Percentiles rank a stretch among this genome's conserved stretches.
Conservation (phyloP, 2,329 filamentous ascomycete genomes). For the Exophiala oligosperma region DNA sequence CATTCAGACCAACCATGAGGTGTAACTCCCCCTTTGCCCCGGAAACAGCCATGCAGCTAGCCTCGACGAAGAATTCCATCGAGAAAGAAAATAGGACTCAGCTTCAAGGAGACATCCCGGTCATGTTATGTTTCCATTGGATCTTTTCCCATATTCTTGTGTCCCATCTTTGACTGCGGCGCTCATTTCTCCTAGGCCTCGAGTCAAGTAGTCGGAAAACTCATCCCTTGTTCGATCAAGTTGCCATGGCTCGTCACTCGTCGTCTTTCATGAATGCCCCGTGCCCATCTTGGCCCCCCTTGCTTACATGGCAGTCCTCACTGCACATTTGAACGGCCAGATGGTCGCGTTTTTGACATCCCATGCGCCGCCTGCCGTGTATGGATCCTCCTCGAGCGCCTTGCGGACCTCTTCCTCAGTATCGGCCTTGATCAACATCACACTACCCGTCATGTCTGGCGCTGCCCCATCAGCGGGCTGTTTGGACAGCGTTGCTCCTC, state of each 20-base stretch:
- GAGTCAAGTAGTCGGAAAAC: background rate
- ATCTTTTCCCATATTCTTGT: background rate
- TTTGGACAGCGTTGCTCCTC: conserved; percentile 67
- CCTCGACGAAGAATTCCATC: background rate
- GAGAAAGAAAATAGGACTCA: background rate
- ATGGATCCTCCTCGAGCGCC: conserved; percentile 70
- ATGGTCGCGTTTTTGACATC: conserved; percentile 65
- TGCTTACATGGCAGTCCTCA: conserved; percentile 26
- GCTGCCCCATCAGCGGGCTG: conserved; percentile 63
- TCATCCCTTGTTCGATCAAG: background rate
- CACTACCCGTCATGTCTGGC: conserved; percentile 71
- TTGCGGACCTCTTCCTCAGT: conserved; percentile 69
- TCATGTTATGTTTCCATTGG: background rate
- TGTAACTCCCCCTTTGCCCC: background rate
- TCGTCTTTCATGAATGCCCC: background rate
- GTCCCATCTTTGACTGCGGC: background rate
- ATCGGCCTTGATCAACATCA: conserved; percentile 66
- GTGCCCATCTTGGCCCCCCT: background rate
- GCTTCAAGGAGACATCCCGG: background rate
- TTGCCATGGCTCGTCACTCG: background rate
- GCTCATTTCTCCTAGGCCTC: background rate
- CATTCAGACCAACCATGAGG: background rate
- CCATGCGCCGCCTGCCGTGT: conserved; percentile 73
- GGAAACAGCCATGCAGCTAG: background rate
- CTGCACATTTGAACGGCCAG: conserved; percentile 26